Percentiles rank a stretch among this genome's conserved stretches.
These are phyloP conservation scores for Penicillium capsulatum DNA, from an alignment of 2,329 filamentous ascomycete genomes.

Conservation along the genomic window DNA sequence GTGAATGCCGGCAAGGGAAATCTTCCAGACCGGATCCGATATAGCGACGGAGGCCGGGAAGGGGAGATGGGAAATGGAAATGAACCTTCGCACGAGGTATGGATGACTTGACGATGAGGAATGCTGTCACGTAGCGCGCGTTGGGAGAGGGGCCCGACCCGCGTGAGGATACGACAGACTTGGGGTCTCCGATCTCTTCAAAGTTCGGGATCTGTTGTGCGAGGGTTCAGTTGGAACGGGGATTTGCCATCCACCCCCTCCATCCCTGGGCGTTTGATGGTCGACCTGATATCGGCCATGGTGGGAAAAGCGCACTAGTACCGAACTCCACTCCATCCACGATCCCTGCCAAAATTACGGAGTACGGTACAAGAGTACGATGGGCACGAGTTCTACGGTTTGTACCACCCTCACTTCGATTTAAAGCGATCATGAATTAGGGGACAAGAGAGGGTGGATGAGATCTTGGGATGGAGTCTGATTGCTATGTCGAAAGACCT, in stretches of 20 bases:
- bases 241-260: neutral
- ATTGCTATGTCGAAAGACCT: too few relatives aligned
- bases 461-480: too few relatives aligned
- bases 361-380: too few relatives aligned
- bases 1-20: too few relatives aligned
- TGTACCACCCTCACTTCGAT: too few relatives aligned
- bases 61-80: neutral
- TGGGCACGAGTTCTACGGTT: too few relatives aligned
- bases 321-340: constrained; percentile 18
- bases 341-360: constrained; percentile 18
- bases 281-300: constrained; percentile 15
- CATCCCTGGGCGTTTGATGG: too few relatives aligned
- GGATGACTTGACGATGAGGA: constrained; percentile 4
- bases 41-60: too few relatives aligned
- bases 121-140: constrained; percentile 16
- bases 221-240: constrained; percentile 1
- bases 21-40: too few relatives aligned
- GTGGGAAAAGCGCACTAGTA: constrained; percentile 16
- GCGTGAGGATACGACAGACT: neutral
- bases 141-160: neutral
- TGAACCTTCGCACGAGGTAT: neutral
- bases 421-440: neutral
- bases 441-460: neutral
- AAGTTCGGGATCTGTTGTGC: constrained; percentile 9
- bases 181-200: neutral